A percentile compares a stretch with the other conserved stretches of the same genome.
phyloP scores from a whole-genome alignment of 1,284 basidiomycete genomes.

The Phellinidium pouzarii region DNA sequence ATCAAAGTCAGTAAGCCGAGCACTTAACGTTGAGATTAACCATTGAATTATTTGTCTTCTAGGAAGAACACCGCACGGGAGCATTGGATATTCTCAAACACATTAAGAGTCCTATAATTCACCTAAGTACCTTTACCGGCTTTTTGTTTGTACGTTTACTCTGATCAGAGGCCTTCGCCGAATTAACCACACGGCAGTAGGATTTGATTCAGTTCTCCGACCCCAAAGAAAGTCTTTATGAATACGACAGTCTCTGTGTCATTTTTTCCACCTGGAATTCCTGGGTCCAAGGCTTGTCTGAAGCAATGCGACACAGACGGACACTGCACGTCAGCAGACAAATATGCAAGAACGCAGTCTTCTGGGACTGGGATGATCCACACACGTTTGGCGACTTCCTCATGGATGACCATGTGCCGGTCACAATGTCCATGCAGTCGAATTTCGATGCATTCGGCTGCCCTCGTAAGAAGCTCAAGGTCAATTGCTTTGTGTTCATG shows the following conservation, averaged over 20 bases:
- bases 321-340: neutral
- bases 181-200: neutral
- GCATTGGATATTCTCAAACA: neutral
- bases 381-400: conserved; percentile 3
- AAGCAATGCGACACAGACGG: neutral
- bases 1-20: neutral
- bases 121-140: neutral
- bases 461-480: neutral
- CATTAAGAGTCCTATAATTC: neutral
- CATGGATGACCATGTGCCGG: neutral
- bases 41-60: neutral
- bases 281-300: neutral
- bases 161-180: neutral
- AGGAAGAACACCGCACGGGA: neutral
- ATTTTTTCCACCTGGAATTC: neutral
- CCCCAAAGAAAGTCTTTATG: neutral
- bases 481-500: neutral
- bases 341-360: neutral
- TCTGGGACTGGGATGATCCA: conserved; percentile 2
- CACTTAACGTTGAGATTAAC: neutral
- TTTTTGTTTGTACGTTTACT: neutral
- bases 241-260: neutral
- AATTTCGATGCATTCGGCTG: neutral
- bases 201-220: neutral
- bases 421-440: neutral